Evolutionary conservation across 495 filamentous ascomycete species (phyloP).

Genomic region (Penicillium psychrofluorescens): DNA sequence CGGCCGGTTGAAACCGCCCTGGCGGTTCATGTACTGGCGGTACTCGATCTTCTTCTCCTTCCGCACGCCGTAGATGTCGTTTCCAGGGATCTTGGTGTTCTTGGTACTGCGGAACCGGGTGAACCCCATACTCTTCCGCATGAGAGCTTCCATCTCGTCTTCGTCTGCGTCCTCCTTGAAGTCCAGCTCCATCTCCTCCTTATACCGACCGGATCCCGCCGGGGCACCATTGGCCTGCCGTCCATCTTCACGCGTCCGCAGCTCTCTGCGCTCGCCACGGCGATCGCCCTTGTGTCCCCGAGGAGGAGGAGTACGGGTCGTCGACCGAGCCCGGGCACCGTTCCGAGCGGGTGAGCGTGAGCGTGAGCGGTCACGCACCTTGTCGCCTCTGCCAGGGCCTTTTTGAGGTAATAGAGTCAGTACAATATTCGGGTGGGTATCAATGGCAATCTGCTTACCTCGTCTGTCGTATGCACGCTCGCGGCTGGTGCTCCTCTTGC

Average conservation of each 20-base stretch:
- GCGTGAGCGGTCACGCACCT: conserved; percentile 35
- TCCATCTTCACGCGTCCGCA: conserved; percentile 13
- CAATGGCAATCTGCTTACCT: conserved; percentile 19
- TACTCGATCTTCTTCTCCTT: conserved; percentile 97
- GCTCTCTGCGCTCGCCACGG: conserved; percentile 26
- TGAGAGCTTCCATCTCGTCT: conserved; percentile 65
- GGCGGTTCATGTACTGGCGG: conserved; percentile 97
- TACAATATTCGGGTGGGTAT: too few species aligned
- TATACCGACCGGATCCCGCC: conserved; percentile 11
- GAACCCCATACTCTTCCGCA: conserved; percentile 86
- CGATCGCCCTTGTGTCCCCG: conserved; percentile 27
- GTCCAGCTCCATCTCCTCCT: conserved; percentile 38
- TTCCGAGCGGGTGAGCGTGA: conserved; percentile 36
- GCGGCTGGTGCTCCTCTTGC: conserved; percentile 40
- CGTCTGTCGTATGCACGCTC: conserved; percentile 38
- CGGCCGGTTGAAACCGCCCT: conserved; percentile 94
- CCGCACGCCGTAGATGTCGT: conserved; percentile 72
- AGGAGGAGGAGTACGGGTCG: conserved; percentile 26
- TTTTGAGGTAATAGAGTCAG: too few species aligned
- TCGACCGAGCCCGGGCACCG: conserved; percentile 25
- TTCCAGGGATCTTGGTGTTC: conserved; percentile 82
- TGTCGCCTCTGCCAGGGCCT: conserved; percentile 20
- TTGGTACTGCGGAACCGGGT: conserved; percentile 80
- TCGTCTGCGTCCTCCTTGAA: conserved; percentile 46
- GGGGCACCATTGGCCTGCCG: conserved; percentile 18